phyloP scores from a whole-genome alignment of 257 asterid genomes.

The Nyctanthes arbortristis region DNA sequence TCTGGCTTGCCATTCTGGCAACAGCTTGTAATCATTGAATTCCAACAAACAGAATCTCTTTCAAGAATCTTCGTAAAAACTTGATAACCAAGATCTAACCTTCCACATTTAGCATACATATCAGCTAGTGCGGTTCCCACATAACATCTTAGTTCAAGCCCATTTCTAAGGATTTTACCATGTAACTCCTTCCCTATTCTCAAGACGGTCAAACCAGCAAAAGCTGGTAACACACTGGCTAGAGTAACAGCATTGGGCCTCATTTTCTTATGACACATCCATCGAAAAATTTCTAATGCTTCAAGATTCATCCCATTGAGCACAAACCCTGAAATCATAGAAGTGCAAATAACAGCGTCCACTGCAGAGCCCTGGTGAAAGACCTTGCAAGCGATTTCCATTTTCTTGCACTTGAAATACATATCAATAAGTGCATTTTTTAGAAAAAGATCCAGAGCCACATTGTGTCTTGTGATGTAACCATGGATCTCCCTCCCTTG shows the following conservation, averaged over 20 bases:
- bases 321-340: constrained; percentile 82
- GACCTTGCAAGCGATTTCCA: constrained; percentile 54
- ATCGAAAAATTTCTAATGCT: constrained; percentile 58
- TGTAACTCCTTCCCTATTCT: constrained; percentile 76
- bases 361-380: constrained; percentile 47
- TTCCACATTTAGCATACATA: constrained; percentile 91
- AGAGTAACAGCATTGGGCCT: constrained; percentile 83
- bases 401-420: constrained; percentile 78
- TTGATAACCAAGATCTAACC: constrained; percentile 55
- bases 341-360: constrained; percentile 73
- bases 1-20: constrained; percentile 79
- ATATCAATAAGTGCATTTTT: constrained; percentile 80
- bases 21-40: constrained; percentile 67
- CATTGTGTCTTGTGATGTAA: constrained; percentile 55
- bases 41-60: constrained; percentile 81
- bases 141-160: constrained; percentile 58
- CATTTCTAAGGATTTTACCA: constrained; percentile 49
- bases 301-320: constrained; percentile 70
- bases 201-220: constrained; percentile 66
- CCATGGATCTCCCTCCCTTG: constrained; percentile 76
- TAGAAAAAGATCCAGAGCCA: constrained; percentile 62
- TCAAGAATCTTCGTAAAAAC: constrained; percentile 55
- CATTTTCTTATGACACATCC: constrained; percentile 53
- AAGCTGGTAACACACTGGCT: constrained; percentile 83
- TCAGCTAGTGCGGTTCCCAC: constrained; percentile 79